These are phyloP conservation scores for Podila epicladia DNA, from an alignment of 192 early-diverging fungal species.

Conservation along the genomic window DNA sequence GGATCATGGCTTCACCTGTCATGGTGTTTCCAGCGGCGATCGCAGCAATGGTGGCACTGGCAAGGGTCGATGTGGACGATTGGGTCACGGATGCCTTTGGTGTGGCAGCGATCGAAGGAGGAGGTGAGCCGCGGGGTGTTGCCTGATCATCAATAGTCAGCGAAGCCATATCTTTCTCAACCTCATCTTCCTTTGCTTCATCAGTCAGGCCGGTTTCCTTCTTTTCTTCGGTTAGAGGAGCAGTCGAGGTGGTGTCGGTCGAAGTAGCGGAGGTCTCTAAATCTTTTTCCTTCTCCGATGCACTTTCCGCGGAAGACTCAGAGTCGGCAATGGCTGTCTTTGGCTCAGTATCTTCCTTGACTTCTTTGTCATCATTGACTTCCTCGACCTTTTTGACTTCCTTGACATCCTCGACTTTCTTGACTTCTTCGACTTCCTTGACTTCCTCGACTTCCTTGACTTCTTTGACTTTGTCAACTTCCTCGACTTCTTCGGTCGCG, in stretches of 20 bases:
- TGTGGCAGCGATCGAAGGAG: constrained; percentile 3
- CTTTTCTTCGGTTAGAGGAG: not conserved
- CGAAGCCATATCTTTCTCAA: constrained; percentile 16
- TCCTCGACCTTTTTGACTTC: not conserved
- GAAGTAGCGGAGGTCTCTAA: no score
- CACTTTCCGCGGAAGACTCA: no score
- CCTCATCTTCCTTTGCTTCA: not conserved
- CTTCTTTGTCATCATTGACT: not conserved
- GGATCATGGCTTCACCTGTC: constrained; percentile 44
- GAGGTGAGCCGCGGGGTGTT: constrained; percentile 34
- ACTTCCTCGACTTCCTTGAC: not conserved
- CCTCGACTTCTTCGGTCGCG: not conserved
- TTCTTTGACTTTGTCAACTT: not conserved
- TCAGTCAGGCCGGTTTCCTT: not conserved
- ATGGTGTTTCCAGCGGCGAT: constrained; percentile 9
- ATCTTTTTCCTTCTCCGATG: no score
- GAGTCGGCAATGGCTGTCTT: not conserved
- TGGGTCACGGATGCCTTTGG: not conserved
- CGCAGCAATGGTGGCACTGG: constrained; percentile 17
- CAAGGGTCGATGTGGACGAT: constrained; percentile 1
- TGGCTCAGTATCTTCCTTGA: not conserved
- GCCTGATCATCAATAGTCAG: constrained; percentile 24
- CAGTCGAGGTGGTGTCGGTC: not conserved
- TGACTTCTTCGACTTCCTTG: not conserved
- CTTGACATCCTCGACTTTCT: not conserved